A percentile compares a stretch with the other conserved stretches of the same genome.
phyloP scores from a whole-genome alignment of 139 green algal genomes.

The Chlorella sorokiniana region DNA sequence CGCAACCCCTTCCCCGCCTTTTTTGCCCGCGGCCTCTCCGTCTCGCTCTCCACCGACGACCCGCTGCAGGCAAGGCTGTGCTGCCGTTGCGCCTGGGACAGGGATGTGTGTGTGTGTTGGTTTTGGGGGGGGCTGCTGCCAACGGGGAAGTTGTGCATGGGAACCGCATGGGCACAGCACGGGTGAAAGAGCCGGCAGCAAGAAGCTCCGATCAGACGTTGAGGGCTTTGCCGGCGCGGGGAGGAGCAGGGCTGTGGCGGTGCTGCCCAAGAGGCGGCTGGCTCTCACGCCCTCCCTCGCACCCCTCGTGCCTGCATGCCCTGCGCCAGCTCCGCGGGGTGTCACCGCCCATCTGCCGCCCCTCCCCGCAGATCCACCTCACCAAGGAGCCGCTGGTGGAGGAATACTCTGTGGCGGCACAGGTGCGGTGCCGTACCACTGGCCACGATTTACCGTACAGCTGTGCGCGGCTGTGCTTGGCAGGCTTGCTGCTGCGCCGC shows the following conservation, averaged over 20 bases:
- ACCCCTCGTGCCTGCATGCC: too few species aligned
- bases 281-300: too few species aligned
- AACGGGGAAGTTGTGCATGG: too few species aligned
- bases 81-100: too few species aligned
- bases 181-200: too few species aligned
- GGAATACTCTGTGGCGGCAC: conserved; percentile 97
- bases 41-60: conserved; percentile 54
- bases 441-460: neutral
- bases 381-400: conserved; percentile 98
- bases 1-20: conserved; percentile 98
- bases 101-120: neutral
- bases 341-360: neutral
- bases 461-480: neutral
- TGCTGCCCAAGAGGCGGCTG: too few species aligned
- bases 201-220: too few species aligned
- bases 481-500: neutral
- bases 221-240: neutral
- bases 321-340: too few species aligned
- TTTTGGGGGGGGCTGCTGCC: too few species aligned
- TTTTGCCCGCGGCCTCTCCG: conserved; percentile 87
- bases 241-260: neutral
- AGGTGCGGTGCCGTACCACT: conserved; percentile 48
- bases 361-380: conserved; percentile 83
- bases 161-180: neutral
- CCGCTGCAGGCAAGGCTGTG: conserved; percentile 4